Evolutionary conservation across 169 alveolate genomes (phyloP).

Genomic region (Eimeria tenella): DNA sequence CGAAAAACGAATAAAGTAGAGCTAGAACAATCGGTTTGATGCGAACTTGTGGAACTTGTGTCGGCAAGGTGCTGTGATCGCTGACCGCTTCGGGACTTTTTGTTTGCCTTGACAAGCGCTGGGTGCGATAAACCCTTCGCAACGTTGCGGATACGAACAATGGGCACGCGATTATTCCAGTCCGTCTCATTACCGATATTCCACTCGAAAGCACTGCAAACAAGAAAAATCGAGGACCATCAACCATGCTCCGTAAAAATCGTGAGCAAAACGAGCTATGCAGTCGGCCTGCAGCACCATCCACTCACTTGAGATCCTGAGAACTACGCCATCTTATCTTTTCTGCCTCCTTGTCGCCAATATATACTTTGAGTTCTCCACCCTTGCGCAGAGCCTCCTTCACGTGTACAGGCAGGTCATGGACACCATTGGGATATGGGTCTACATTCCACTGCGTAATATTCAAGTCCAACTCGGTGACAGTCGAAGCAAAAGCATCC

Average conservation of each 20-base stretch:
- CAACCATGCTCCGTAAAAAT: background rate
- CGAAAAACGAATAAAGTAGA: background rate
- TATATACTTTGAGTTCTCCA: slow-evolving; percentile 78
- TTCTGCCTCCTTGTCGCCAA: slow-evolving; percentile 79
- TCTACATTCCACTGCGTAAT: slow-evolving; percentile 94
- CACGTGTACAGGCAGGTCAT: slow-evolving; percentile 91
- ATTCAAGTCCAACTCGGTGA: slow-evolving; percentile 82
- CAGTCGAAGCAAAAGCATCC: slow-evolving; percentile 80
- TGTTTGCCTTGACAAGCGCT: slow-evolving; percentile 88
- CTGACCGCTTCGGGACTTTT: slow-evolving; percentile 88
- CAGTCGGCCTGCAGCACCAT: background rate
- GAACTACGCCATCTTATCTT: slow-evolving; percentile 80
- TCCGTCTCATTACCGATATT: slow-evolving; percentile 89
- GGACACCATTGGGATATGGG: slow-evolving; percentile 95
- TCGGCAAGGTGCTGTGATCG: background rate
- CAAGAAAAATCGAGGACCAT: background rate
- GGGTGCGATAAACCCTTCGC: slow-evolving; percentile 93
- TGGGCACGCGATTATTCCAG: slow-evolving; percentile 88
- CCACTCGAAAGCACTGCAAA: slow-evolving; percentile 91
- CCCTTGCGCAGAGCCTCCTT: slow-evolving; percentile 93
- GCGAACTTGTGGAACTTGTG: background rate
- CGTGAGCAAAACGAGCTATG: background rate
- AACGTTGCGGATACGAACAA: slow-evolving; percentile 92
- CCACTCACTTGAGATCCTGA: slow-evolving; percentile 80
- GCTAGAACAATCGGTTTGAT: background rate